Base-by-base conservation (phyloP, 768 basidiomycete species). In the Phlebiopsis gigantea region DNA sequence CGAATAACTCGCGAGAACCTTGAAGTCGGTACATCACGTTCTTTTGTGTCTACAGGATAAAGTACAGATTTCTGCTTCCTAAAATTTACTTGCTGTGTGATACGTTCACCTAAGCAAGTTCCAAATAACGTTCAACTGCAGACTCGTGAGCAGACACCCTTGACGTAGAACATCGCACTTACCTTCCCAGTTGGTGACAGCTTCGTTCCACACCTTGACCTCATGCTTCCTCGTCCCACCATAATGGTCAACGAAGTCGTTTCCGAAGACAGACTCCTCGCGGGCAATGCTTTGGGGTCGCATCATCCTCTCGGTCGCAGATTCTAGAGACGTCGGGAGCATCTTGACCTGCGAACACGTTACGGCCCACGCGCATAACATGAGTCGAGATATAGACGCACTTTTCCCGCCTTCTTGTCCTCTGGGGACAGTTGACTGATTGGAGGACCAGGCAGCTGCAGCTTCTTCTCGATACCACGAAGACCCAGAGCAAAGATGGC, bases 171-270 rank as follows among this genome's bases (percentile, higher is more conserved):
- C 12, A 31, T 26, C 29, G 12, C 41, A 43, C 4, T 63, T 64
- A 92, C 93, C 82, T 81, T 96, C 95, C 94, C 92, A 98, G 68
- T 82, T 87, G 10, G 95, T 97, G 39, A 96, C 93, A 2, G 93
- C 91, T 63, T 85, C 81, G 62, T 93, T 88, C 87, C 90, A 95
- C 24, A 89, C 64, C 53, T 77, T 83, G 56, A 95, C 84, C 68
- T 96, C 94, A 68, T 98, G 89, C 69, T 92, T 82, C 64, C 96
- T 82, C n/a, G 97, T 98, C 7, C 93, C 95, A 2, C 90, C 93
- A 65, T 82, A 96, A 68, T 99, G 97, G 15, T 98, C 91, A 1
- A 98, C 91, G 65, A 98, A 97, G 22, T 83, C 85, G 65, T 93
- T 75, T 0, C 95, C 96, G 55, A 98, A 84, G 42, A 92, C 76